A percentile compares a stretch with the other conserved stretches of the same genome.
These are phyloP conservation scores for Linnemannia zychae DNA, from an alignment of 192 early-diverging fungal genomes.

Conservation along the genomic window DNA sequence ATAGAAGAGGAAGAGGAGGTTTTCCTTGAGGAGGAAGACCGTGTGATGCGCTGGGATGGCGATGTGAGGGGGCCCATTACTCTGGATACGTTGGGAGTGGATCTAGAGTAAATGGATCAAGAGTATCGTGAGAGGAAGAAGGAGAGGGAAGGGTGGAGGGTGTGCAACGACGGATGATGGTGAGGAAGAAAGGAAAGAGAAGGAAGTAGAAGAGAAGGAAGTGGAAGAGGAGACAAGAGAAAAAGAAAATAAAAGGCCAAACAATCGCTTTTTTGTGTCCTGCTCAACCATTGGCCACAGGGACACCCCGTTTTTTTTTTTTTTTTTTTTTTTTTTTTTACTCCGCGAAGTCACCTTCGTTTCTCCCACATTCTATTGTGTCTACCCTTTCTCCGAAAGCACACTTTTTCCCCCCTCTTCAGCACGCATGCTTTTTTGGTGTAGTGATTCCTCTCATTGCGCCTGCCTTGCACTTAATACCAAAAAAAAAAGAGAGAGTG, in stretches of 20 bases:
- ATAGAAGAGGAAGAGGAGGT: background rate
- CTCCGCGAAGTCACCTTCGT: too few species aligned
- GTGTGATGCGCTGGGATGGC: slow-evolving; percentile 16
- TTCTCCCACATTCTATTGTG: too few species aligned
- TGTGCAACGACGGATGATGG: background rate
- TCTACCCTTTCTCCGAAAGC: too few species aligned
- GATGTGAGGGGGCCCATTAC: slow-evolving; percentile 14
- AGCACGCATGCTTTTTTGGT: too few species aligned
- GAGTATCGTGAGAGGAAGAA: background rate
- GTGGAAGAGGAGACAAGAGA: background rate
- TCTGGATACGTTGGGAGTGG: background rate
- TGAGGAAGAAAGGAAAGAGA: background rate
- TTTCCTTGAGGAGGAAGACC: slow-evolving; percentile 2
- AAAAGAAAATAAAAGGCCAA: background rate
- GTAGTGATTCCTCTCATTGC: too few species aligned
- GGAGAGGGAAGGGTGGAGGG: background rate
- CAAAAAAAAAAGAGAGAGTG: too few species aligned
- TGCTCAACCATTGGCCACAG: background rate
- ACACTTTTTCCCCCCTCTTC: too few species aligned
- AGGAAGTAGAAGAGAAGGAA: background rate
- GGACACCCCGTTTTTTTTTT: background rate
- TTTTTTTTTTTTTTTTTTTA: background rate
- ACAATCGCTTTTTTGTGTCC: background rate
- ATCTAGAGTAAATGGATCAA: background rate
- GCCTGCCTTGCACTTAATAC: too few species aligned